Base-by-base conservation (phyloP, 257 asterid species). In the Echium plantagineum region DNA sequence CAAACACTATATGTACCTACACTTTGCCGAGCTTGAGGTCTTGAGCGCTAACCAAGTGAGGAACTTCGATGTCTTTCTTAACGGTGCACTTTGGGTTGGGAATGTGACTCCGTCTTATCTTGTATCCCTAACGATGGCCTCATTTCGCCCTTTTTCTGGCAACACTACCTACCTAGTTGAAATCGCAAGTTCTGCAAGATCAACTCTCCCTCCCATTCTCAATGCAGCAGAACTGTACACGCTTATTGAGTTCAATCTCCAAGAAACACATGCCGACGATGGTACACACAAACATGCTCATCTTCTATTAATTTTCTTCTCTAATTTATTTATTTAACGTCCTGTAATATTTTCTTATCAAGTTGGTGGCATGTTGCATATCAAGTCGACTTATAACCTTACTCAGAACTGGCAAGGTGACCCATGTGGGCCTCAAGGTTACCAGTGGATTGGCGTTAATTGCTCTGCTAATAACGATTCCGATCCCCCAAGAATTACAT, bases 361-460 rank as follows among this genome's bases (percentile, higher is more conserved):
- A 24, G 26, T 24, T 24, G 26, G 1, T 1, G 63, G 66, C n/a
- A 42, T 70, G 10, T 21, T 49, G 12, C 10, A 31, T 31, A 38
- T 71, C 56, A 71, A 61, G 68, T 55, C 52, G 0, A 30, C 21
- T 1, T 71, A 65, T 12, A 55, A 17, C 6, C 5, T 71, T 26
- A 71, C 5, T 1, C 48, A 35, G 38, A 71, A 71, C 59, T 71
- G 71, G 75, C 67, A 71, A 60, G 75, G 67, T 15, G 75, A 71
- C 65, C 75, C 75, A 21, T 71, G 75, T 31, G 15, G 18, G 5
- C 71, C 71, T 20, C 5, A 12, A 32, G 59, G 18, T 16, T 58
- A 52, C 7, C 16, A 1, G 5, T 71, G 75, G 75, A 35, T 24
- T 1, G 71, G 75, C 18, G 32, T 71, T 46, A 35, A 17, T 2